Evolutionary conservation across 2,329 filamentous ascomycete species (phyloP).

Genomic region (Fusarium veterinarium): DNA sequence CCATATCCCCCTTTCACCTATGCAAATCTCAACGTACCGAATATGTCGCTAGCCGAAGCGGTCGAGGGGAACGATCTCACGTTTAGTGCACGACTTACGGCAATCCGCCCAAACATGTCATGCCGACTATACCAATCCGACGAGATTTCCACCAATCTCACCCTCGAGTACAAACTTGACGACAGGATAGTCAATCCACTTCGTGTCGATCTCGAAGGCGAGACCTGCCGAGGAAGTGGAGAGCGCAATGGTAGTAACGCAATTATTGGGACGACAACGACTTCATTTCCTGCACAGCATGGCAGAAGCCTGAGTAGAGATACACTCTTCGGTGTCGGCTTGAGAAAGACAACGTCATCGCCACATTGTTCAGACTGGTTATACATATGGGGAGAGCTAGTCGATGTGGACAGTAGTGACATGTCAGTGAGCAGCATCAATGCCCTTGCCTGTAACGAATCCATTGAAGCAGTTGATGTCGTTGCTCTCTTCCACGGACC

Average conservation of each 20-base stretch:
- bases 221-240: constrained; percentile 27
- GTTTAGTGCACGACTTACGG: constrained; percentile 46
- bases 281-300: background rate
- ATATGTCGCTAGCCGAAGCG: constrained; percentile 33
- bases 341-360: constrained; percentile 33
- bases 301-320: background rate
- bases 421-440: constrained; percentile 47
- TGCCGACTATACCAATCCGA: constrained; percentile 36
- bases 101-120: constrained; percentile 48
- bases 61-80: constrained; percentile 11
- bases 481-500: constrained; percentile 40
- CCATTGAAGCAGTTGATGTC: constrained; percentile 46
- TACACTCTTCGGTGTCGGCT: constrained; percentile 34
- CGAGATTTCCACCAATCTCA: constrained; percentile 44
- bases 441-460: constrained; percentile 54
- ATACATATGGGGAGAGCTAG: constrained; percentile 52
- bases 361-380: constrained; percentile 49
- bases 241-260: constrained; percentile 27
- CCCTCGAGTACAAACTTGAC: constrained; percentile 27
- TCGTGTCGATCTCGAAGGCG: constrained; percentile 39
- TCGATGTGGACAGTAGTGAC: constrained; percentile 35
- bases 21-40: constrained; percentile 46
- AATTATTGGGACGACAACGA: constrained; percentile 29
- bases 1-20: constrained; percentile 53
- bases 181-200: constrained; percentile 36